phyloP scores from a whole-genome alignment of 768 basidiomycete genomes.

The Cyathus striatus region DNA sequence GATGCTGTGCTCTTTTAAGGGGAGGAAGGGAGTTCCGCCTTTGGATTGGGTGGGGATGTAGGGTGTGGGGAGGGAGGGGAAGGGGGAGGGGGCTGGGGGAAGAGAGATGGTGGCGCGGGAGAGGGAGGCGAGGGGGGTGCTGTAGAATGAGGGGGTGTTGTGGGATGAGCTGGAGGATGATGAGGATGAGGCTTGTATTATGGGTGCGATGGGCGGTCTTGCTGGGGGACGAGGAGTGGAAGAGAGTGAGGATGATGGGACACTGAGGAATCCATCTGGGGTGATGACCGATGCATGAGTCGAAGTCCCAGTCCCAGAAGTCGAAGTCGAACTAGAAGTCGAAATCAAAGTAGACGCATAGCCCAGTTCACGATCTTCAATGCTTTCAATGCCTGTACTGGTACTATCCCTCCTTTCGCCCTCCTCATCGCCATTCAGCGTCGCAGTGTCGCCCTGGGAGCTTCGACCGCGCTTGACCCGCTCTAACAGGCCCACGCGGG shows the following conservation, averaged over 20 bases:
- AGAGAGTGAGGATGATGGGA: conserved; percentile 7
- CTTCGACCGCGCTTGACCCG: conserved; percentile 19
- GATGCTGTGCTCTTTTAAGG: conserved; percentile 61
- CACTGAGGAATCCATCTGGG: conserved; percentile 6
- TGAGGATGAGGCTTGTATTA: not conserved
- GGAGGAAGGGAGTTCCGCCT: conserved; percentile 56
- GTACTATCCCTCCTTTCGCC: no score
- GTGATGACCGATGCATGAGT: conserved; percentile 2
- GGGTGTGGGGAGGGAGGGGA: conserved; percentile 2
- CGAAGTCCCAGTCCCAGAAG: conserved; percentile 9
- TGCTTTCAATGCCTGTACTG: conserved; percentile 19
- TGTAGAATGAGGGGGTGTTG: not conserved
- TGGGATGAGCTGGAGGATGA: not conserved
- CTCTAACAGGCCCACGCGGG: conserved; percentile 34
- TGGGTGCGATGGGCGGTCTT: not conserved
- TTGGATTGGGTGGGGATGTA: conserved; percentile 17
- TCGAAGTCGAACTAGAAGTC: conserved; percentile 4
- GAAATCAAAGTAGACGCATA: conserved; percentile 7
- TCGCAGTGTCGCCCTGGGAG: conserved; percentile 10
- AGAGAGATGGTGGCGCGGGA: conserved; percentile 4
- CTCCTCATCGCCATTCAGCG: not conserved
- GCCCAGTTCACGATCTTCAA: conserved; percentile 8
- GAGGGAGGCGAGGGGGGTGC: conserved; percentile 1
- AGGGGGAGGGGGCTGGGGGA: not conserved
- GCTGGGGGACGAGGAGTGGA: not conserved